Evolutionary conservation across 495 filamentous ascomycete genomes (phyloP), one percentile per base, ranked within the genome.

Genomic region (Hypoxylon cercidicola): DNA sequence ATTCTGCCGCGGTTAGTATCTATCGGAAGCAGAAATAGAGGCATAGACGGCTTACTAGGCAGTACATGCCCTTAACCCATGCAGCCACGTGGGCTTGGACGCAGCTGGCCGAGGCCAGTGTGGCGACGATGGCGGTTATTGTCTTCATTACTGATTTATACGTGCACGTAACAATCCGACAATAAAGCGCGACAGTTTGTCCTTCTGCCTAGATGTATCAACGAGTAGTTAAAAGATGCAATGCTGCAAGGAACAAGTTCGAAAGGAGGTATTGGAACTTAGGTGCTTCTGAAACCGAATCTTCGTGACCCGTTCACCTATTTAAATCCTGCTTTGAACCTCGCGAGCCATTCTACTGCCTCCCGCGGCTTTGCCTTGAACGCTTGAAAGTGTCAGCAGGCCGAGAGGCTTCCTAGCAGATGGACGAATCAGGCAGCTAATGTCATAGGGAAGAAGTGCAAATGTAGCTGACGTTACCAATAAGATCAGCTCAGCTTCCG

Each of bases 1-100:
- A 16, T 70, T 70, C 69, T 73, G 21, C 3, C 12, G 1, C 5
- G 9, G 30, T 51, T 34, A 40, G 4, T 39, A 15, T 6, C n/a
- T 12, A n/a, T n/a, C n/a, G 30, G 9, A 18, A 8, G 20, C 11
- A 6, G 8, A 23, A 1, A 35, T 10, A 32, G 15, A 35, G 16
- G 11, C 23, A 30, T n/a, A 20, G 16, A 25, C 10, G 7, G 23
- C 37, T 49, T 56, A 64, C 48, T 12, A 73, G 53, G 60, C 82
- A 84, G 67, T 82, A 82, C 82, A 84, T 84, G 55, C 82, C 82
- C 60, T 77, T 75, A 1, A 66, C 69, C 64, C 72, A 84, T 11
- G 78, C 75, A 0, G 75, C 81, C 18, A 76, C 75, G 62, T 84
- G 82, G 32, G 77, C 82, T 12, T 47, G 23, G 34, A 64, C 70